Base-by-base conservation (phyloP, 139 green algal genomes). In the Asterochloris erici region DNA sequence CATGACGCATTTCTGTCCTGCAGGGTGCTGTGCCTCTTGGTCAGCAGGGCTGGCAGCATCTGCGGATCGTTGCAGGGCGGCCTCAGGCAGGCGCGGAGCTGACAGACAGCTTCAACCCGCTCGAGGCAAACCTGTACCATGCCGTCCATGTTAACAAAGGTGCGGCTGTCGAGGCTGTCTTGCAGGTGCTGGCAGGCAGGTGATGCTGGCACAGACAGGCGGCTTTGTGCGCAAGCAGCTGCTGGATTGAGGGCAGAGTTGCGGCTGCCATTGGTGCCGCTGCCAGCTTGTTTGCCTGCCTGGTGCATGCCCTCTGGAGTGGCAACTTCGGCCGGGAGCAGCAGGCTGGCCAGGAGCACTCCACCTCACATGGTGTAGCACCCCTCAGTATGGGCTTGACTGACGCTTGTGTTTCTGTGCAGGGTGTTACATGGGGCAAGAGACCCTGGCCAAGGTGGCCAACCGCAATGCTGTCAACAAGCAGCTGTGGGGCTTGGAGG, bases 101-200 rank as follows among this genome's bases (percentile, higher is more conserved):
- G 14, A 94, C 86, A 0, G 77, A 89, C 1, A 81, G 88, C 12
- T 87, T 83, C 79, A 96, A 92, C 81, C 91, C 94, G 10, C 83
- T 97, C 12, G 94, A 98, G 83, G 93, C 92, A 0, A 93, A 93
- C 26, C 81, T 98, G 70, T 93, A 90, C 79, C 71, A 86, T 47
- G 92, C 92, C 2, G 90, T 96, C 4, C 91, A 79, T 1, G 63
- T 98, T 29, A 82, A 90, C 75, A 97, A 97, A 83, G 90, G 26
- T 54, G 38, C 38, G 38, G 38, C 38, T 54, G 4, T 54, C 38
- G 6, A 54, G 38, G 38, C 38, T 54, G 38, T 54, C 6, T 54
- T 54, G 38, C 38, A 54, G 38, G 6, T 10, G 38, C 38, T 54
- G 38, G 38, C 38, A 54, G 38, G 38, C 38, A 54, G 38, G 38